phyloP scores from a whole-genome alignment of 306 rosid species.

The Cercis canadensis region DNA sequence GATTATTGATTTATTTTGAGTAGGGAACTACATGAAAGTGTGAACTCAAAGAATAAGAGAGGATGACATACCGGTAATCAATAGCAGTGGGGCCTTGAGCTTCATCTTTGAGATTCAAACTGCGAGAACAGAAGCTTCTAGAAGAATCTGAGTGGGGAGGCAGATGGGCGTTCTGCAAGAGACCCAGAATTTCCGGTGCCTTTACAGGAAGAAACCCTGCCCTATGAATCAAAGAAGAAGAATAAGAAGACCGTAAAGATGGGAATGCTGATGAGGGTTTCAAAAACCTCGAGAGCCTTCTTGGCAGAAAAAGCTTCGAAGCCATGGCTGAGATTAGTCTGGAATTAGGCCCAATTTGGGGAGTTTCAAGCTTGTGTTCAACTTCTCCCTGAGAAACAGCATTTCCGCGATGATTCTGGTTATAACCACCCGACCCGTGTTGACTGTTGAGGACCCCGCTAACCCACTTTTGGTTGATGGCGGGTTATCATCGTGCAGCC shows the following conservation, averaged over 20 bases:
- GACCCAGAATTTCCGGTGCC: slow-evolving; percentile 31
- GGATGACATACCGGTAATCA: slow-evolving; percentile 64
- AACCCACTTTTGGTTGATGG: too few relatives aligned
- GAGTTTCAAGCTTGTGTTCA: too few relatives aligned
- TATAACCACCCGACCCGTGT: too few relatives aligned
- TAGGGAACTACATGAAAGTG: neutral
- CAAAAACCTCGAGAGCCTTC: slow-evolving; percentile 52
- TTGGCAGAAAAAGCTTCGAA: slow-evolving; percentile 45
- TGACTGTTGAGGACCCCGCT: too few relatives aligned
- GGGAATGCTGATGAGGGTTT: slow-evolving; percentile 31
- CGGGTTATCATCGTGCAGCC: too few relatives aligned
- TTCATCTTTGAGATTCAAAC: slow-evolving; percentile 46
- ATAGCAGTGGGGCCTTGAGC: slow-evolving; percentile 67
- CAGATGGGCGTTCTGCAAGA: neutral
- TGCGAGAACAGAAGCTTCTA: slow-evolving; percentile 64
- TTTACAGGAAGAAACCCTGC: slow-evolving; percentile 35
- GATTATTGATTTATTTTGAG: neutral
- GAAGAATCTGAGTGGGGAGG: slow-evolving; percentile 32
- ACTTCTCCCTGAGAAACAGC: too few relatives aligned
- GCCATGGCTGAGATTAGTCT: slow-evolving; percentile 42
- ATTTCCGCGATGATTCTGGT: too few relatives aligned
- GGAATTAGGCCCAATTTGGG: neutral
- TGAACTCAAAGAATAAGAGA: neutral
- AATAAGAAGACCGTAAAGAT: slow-evolving; percentile 6
- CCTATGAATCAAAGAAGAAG: slow-evolving; percentile 34